Evolutionary conservation across 768 basidiomycete genomes (phyloP).

Genomic region (Leucosporidium creatinivorum): DNA sequence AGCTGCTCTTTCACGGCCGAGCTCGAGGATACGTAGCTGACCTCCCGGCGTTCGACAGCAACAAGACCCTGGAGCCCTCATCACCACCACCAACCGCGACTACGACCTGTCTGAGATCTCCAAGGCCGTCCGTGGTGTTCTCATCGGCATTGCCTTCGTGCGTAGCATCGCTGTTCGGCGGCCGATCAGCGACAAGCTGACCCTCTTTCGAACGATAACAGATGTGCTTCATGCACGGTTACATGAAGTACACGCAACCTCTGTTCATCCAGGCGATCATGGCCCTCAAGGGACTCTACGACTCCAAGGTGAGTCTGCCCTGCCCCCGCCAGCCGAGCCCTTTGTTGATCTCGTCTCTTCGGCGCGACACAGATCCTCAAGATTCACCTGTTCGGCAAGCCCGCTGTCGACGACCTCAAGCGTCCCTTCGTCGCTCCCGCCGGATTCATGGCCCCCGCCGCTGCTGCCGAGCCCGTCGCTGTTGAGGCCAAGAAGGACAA

Average conservation of each 20-base stretch:
- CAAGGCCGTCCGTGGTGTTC: slow-evolving; percentile 50
- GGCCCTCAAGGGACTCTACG: slow-evolving; percentile 85
- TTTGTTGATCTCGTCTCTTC: background rate
- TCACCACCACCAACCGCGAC: slow-evolving; percentile 86
- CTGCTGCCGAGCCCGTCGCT: slow-evolving; percentile 58
- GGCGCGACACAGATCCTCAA: slow-evolving; percentile 45
- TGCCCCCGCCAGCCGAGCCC: background rate
- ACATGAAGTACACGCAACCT: slow-evolving; percentile 92
- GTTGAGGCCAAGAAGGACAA: slow-evolving; percentile 70
- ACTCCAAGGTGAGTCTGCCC: slow-evolving; percentile 55
- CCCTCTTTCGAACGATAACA: background rate
- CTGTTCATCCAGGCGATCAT: slow-evolving; percentile 91
- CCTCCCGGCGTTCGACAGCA: background rate
- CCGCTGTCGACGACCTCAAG: slow-evolving; percentile 76
- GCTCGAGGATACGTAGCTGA: no score
- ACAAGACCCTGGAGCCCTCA: slow-evolving; percentile 60
- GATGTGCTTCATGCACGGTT: slow-evolving; percentile 88
- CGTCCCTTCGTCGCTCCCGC: slow-evolving; percentile 63
- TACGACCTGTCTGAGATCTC: slow-evolving; percentile 86
- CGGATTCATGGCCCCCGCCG: slow-evolving; percentile 65
- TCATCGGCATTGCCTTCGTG: slow-evolving; percentile 44
- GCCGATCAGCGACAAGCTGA: background rate
- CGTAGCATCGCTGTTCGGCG: background rate
- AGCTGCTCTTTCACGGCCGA: slow-evolving; percentile 22
- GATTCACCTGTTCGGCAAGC: slow-evolving; percentile 71